Base-by-base conservation (phyloP, 2,329 filamentous ascomycete species). In the Moelleriella libera region DNA sequence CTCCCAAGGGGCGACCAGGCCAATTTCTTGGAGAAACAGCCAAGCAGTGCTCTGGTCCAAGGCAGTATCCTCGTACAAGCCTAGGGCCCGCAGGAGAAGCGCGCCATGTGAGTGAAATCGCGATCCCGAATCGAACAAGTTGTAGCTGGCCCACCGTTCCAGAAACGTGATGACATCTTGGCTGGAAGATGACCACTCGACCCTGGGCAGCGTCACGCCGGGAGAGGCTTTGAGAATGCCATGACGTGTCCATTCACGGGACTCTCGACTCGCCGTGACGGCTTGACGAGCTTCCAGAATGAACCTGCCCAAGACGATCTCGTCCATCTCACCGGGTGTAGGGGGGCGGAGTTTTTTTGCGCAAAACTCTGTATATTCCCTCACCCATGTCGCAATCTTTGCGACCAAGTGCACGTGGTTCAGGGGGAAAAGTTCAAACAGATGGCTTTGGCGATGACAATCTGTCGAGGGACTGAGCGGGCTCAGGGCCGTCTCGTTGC, bases 11-110 rank as follows among this genome's bases (percentile, higher is more conserved):
- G 76, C 66, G 41, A 88, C 72, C 47, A 80, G 77, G 9, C 84
- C 84, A 41, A 89, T 70, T 59, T 92, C 86, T 56, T 89, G 83
- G 31, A 92, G 63, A 52, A 89, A 87, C 1, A 77, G 72, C 71
- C 77, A 81, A 11, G 65, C 59, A 29, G 70, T 67, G 39, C 79
- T 65, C 45, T 62, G 60, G 44, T 72, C 62, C 14, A 67, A 53
- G 8, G 48, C 40, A 5, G 62, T 64, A 6, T 75, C 66, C 5
- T 62, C 54, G 56, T 90, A 90, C 47, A 80, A 67, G 1, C 70
- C 72, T 1, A 79, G 65, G 7, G 76, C 72, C 21, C 78, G 75
- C 39, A 92, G 60, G 37, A 92, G 70, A 10, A 76, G 62, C 5
- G 83, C 74, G 1, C 82, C 83, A 49, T 83, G 66, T 39, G 78